A percentile compares a stretch with the other conserved stretches of the same genome.
Evolutionary conservation across 139 green algal genomes (phyloP).

Genomic region (Closterium sp.): DNA sequence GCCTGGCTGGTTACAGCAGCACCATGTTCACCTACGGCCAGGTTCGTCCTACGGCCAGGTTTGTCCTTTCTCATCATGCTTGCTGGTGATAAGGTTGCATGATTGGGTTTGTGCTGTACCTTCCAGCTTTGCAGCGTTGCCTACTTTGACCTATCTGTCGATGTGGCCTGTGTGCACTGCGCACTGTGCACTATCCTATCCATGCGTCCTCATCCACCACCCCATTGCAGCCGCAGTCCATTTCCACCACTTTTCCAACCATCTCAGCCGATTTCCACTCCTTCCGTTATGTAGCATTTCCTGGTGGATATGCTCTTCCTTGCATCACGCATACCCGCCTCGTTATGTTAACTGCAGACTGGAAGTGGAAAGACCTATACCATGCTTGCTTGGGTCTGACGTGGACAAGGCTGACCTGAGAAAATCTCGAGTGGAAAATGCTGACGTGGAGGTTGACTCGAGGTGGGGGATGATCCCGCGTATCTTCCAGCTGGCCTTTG

Average conservation of each 20-base stretch:
- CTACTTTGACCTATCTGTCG: too few relatives aligned
- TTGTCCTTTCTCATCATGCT: neutral
- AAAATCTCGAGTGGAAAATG: too few relatives aligned
- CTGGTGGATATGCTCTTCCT: neutral
- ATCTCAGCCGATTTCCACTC: neutral
- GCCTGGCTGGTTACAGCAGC: constrained; percentile 52
- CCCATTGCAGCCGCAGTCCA: too few relatives aligned
- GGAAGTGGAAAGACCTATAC: constrained; percentile 74
- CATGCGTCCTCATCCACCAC: too few relatives aligned
- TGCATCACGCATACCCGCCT: neutral
- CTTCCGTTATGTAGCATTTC: neutral
- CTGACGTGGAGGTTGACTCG: neutral
- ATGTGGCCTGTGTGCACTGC: too few relatives aligned
- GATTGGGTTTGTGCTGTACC: too few relatives aligned
- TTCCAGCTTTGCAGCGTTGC: too few relatives aligned
- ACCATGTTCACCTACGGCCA: constrained; percentile 61
- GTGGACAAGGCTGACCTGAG: neutral
- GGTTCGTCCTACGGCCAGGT: constrained; percentile 3
- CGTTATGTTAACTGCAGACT: constrained; percentile 54
- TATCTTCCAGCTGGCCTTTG: constrained; percentile 81
- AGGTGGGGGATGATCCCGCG: constrained; percentile 74
- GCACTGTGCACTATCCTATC: too few relatives aligned
- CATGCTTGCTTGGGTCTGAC: constrained; percentile 40
- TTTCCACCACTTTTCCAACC: too few relatives aligned
- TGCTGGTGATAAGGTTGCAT: too few relatives aligned